Evolutionary conservation across 1,284 basidiomycete species (phyloP), one percentile per base, ranked within the genome.

Genomic region (Ganoderma leucocontextum): DNA sequence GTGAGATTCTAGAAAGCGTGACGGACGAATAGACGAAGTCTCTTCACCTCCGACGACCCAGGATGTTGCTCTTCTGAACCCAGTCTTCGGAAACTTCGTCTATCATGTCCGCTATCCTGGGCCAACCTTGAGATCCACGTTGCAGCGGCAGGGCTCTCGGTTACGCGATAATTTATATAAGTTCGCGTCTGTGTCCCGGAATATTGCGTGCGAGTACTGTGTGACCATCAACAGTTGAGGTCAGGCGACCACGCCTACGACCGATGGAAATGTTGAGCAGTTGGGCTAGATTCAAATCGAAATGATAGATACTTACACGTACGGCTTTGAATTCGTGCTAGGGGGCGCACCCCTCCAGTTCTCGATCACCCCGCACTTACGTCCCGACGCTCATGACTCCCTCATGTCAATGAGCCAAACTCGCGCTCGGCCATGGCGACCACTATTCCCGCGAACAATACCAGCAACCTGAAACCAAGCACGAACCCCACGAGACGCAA

Each of bases 1-100:
- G 80, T 67, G 77, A 79, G 58, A 85, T 91, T 63, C 77, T 87
- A 63, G 78, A 78, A 68, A 62, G 60, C 42, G 55, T 72, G n/a
- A 17, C 65, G 35, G 73, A 68, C 41, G 74, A 70, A 49, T 68
- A 68, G 42, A 49, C 9, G 35, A 35, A 52, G 44, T 49, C 38
- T 29, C 25, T 42, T 49, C 42, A 42, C 49, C 49, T 58, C 38
- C 38, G 39, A 38, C 33, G 36, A 29, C 36, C 41, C 19, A 35
- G 22, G n/a, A 25, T 39, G 38, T 57, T 49, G 64, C 4, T 53
- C 13, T 39, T 61, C 58, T 65, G 25, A n/a, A 60, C 29, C 35
- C 55, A n/a, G 35, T 38, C 3, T 38, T 58, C 19, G 55, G 55
- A 38, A 38, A 22, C 29, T 33, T 58, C 19, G 35, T 58, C 4